These are phyloP conservation scores for Penicillium desertorum DNA, from an alignment of 495 filamentous ascomycete species.

Conservation along the genomic window DNA sequence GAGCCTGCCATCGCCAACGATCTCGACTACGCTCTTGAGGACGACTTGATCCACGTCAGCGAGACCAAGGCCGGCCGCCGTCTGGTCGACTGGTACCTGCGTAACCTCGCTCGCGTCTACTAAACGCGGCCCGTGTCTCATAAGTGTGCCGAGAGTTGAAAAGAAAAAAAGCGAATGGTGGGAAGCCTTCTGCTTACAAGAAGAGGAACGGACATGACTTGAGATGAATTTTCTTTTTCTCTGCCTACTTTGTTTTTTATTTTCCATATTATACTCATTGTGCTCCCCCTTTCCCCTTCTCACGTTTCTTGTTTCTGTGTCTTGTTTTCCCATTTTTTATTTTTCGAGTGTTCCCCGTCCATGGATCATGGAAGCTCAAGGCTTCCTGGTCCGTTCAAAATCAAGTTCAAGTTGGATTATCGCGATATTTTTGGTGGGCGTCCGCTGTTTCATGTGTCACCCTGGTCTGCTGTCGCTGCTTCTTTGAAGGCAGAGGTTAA, in stretches of 20 bases:
- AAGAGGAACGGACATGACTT: conserved; percentile 34
- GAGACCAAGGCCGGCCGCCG: conserved; percentile 97
- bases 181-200: conserved; percentile 28
- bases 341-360: conserved; percentile 24
- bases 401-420: conserved; percentile 41
- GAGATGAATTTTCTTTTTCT: conserved; percentile 37
- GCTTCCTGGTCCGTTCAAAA: conserved; percentile 24
- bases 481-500: conserved; percentile 17
- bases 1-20: conserved; percentile 89
- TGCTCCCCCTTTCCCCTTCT: conserved; percentile 19
- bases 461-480: conserved; percentile 26
- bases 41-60: conserved; percentile 96
- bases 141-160: conserved; percentile 21
- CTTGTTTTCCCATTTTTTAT: conserved; percentile 24
- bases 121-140: conserved; percentile 36
- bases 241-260: conserved; percentile 25
- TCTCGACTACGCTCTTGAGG: conserved; percentile 94
- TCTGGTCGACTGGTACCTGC: conserved; percentile 97
- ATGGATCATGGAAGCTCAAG: conserved; percentile 20
- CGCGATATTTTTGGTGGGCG: conserved; percentile 30
- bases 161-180: conserved; percentile 28
- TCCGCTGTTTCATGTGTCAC: conserved; percentile 29
- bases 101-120: conserved; percentile 93
- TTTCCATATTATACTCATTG: conserved; percentile 24
- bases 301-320: conserved; percentile 22